These are phyloP conservation scores for Corinectria fuckeliana DNA, from an alignment of 2,329 filamentous ascomycete genomes.

Conservation along the genomic window DNA sequence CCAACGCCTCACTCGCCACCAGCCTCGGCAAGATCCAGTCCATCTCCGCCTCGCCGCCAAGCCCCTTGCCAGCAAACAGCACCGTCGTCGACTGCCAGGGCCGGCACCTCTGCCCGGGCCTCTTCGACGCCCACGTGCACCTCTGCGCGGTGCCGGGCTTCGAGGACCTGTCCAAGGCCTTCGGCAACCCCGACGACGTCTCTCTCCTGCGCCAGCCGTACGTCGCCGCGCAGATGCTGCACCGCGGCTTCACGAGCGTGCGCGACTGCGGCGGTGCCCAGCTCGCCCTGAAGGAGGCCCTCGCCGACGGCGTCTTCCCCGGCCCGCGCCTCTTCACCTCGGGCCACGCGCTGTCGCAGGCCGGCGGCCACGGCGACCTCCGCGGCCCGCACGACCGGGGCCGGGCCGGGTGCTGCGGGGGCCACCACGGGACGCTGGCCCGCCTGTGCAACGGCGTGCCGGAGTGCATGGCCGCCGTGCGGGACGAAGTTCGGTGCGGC, in stretches of 20 bases:
- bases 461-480: conserved; percentile 57
- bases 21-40: conserved; percentile 43
- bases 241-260: conserved; percentile 63
- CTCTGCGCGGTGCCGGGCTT: conserved; percentile 40
- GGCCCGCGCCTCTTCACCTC: conserved; percentile 63
- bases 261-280: conserved; percentile 64
- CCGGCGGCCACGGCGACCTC: conserved; percentile 63
- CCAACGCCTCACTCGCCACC: conserved; percentile 43
- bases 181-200: conserved; percentile 43
- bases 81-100: conserved; percentile 32
- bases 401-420: conserved; percentile 52
- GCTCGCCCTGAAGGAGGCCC: conserved; percentile 59
- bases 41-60: conserved; percentile 24
- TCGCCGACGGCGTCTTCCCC: conserved; percentile 58
- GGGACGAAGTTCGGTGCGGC: conserved; percentile 61
- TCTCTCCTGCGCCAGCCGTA: conserved; percentile 54
- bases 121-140: conserved; percentile 43
- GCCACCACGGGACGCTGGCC: conserved; percentile 42
- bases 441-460: conserved; percentile 60
- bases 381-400: conserved; percentile 46
- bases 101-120: conserved; percentile 39
- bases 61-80: neutral
- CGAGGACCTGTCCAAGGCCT: conserved; percentile 33
- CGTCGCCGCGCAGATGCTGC: conserved; percentile 55
- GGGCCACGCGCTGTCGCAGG: conserved; percentile 60